Percentiles rank a stretch among this genome's conserved stretches.
Evolutionary conservation across 257 asterid genomes (phyloP).

Genomic region (Schizonepeta tenuifolia): DNA sequence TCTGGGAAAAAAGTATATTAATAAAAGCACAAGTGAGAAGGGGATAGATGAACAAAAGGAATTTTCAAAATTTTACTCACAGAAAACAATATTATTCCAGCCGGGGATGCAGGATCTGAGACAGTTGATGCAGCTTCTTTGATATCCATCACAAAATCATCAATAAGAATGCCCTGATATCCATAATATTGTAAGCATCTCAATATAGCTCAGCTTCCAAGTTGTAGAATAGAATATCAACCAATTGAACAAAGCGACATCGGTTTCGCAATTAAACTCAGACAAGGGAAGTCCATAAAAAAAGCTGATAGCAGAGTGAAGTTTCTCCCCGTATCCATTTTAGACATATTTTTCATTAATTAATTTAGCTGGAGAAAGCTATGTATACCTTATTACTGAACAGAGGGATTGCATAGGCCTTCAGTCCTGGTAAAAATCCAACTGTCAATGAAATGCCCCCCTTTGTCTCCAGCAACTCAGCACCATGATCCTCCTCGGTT

Average conservation of each 20-base stretch:
- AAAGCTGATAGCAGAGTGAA: slow-evolving; percentile 15
- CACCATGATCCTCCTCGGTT: slow-evolving; percentile 39
- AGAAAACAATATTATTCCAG: slow-evolving; percentile 71
- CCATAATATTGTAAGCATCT: slow-evolving; percentile 41
- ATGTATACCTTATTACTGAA: slow-evolving; percentile 38
- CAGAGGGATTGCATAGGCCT: slow-evolving; percentile 56
- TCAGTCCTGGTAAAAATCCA: slow-evolving; percentile 77
- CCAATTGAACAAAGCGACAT: neutral
- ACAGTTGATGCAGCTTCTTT: slow-evolving; percentile 54
- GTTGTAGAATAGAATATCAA: slow-evolving; percentile 10
- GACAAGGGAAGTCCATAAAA: slow-evolving; percentile 11
- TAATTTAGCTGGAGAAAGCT: slow-evolving; percentile 22
- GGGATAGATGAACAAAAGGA: neutral
- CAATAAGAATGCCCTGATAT: slow-evolving; percentile 40
- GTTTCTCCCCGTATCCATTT: slow-evolving; percentile 10
- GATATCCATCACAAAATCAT: slow-evolving; percentile 69
- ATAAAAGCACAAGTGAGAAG: slow-evolving; percentile 7
- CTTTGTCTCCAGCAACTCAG: slow-evolving; percentile 21
- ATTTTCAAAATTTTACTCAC: slow-evolving; percentile 49
- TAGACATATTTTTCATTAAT: slow-evolving; percentile 1
- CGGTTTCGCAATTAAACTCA: slow-evolving; percentile 7
- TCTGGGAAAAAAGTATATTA: neutral
- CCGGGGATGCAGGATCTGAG: slow-evolving; percentile 68
- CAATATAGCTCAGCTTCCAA: slow-evolving; percentile 26
- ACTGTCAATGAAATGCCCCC: slow-evolving; percentile 63